Base-by-base conservation (phyloP, 352 stramenopile genomes). In the Phytopythium oedochilum region DNA sequence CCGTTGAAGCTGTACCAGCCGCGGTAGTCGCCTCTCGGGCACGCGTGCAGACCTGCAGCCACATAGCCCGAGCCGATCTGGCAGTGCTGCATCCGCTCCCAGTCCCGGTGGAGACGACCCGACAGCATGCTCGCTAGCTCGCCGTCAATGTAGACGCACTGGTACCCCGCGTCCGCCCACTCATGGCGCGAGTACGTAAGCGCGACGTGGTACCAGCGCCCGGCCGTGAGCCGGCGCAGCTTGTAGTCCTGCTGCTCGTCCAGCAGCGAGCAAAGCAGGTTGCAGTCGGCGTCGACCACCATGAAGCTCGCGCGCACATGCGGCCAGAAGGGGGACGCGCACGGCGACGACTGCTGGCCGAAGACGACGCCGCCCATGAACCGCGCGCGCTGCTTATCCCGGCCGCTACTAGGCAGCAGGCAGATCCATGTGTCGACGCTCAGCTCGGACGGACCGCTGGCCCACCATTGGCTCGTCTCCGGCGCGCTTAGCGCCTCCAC, bases 351-450 rank as follows among this genome's bases (percentile, higher is more conserved):
- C 47, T 70, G 57, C 8, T 58, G 39, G 28, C 57, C 62, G 25
- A 63, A 63, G 20, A 70, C 29, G 20, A 64, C 57, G 12, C 61
- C 61, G 36, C 61, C 61, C 14, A 51, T 20, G 39, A 39, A 35
- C 15, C 57, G 35, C 6, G 47, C 40, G 11, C 7, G 23, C 0
- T 36, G 58, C 9, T 20, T 8, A 0, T 43, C 22, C 29, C 17
- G 1, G n/a, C 12, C 5, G 32, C 7, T 17, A 3, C 29, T 56
- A 29, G 62, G 58, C 35, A 70, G 47, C 11, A 66, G 18, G n/a
- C 57, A 66, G 44, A 70, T 62, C 62, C 62, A 70, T 7, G 64
- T 32, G 49, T 70, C 62, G 22, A 65, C 53, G 58, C 62, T 70
- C 38, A 70, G 49, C 23, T 43, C 52, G 18, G 12, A 11, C 18